Evolutionary conservation across 2,329 filamentous ascomycete species (phyloP).

Genomic region (Didymella pinodella): DNA sequence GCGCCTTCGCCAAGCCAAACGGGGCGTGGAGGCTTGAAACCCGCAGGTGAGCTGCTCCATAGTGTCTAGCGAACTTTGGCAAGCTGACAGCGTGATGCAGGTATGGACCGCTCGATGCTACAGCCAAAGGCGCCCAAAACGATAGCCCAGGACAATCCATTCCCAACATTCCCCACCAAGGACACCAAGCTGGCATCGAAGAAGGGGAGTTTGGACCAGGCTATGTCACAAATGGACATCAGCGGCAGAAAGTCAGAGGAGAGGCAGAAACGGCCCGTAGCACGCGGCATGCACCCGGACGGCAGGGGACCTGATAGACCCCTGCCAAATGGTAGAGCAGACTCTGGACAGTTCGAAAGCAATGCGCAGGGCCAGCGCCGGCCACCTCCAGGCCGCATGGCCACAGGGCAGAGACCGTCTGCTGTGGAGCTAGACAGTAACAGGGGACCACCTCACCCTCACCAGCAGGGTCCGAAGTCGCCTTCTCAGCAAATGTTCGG

Average conservation of each 20-base stretch:
- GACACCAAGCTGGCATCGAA: slow-evolving; percentile 24
- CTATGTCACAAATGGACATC: slow-evolving; percentile 49
- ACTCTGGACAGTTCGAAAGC: slow-evolving; percentile 48
- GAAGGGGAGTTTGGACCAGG: slow-evolving; percentile 40
- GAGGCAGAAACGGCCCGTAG: slow-evolving; percentile 29
- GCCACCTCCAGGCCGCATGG: slow-evolving; percentile 36
- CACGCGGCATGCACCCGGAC: slow-evolving; percentile 36
- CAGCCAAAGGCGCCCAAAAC: slow-evolving; percentile 39
- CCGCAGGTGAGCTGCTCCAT: slow-evolving; percentile 36
- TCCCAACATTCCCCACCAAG: slow-evolving; percentile 56
- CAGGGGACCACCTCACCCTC: slow-evolving; percentile 27
- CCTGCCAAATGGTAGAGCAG: slow-evolving; percentile 38
- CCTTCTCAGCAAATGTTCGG: slow-evolving; percentile 43
- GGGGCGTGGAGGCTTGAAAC: slow-evolving; percentile 36
- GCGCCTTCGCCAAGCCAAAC: slow-evolving; percentile 30
- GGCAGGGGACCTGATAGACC: slow-evolving; percentile 34
- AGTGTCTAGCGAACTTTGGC: not conserved
- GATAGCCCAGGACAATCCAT: slow-evolving; percentile 56
- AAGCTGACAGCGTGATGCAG: slow-evolving; percentile 26
- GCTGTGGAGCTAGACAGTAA: slow-evolving; percentile 32
- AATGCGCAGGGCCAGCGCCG: slow-evolving; percentile 39
- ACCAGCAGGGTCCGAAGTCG: slow-evolving; percentile 34
- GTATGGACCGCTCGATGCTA: slow-evolving; percentile 41
- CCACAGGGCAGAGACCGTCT: slow-evolving; percentile 35
- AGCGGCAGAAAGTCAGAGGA: slow-evolving; percentile 30